Evolutionary conservation across 768 basidiomycete genomes (phyloP).

Genomic region (Termitomyces heimii): DNA sequence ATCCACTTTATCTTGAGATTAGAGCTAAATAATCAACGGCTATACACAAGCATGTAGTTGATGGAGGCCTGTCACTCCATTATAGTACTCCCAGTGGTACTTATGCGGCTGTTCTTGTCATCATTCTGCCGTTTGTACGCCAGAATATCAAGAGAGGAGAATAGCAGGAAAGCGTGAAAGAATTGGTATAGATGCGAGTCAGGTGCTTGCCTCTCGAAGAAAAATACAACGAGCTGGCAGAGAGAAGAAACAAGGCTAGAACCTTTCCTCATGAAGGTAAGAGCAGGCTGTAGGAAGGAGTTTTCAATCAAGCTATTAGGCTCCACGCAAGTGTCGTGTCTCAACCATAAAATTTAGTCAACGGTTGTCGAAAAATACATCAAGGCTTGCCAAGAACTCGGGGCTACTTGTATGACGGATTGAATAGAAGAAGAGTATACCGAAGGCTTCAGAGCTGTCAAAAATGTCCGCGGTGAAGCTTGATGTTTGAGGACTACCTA

Average conservation of each 20-base stretch:
- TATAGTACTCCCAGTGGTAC: not conserved
- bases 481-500: not conserved
- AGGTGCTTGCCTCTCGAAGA: not conserved
- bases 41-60: not conserved
- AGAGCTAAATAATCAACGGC: not conserved
- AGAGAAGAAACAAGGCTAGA: not conserved
- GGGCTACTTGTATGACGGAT: not conserved
- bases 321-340: not conserved
- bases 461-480: not conserved
- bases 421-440: not conserved
- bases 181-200: not conserved
- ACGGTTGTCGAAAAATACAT: not conserved
- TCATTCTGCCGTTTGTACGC: not conserved
- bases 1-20: not conserved
- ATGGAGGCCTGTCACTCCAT: not conserved
- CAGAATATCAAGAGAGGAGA: not conserved
- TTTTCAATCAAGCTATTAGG: not conserved
- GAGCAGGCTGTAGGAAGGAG: not conserved
- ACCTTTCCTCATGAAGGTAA: not conserved
- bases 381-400: not conserved
- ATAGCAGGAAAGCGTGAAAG: not conserved
- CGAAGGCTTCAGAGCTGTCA: not conserved
- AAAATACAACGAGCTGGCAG: not conserved
- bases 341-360: not conserved
- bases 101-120: too few relatives aligned